Base-by-base conservation (phyloP, 148 eudicot species). In the Hydrangea macrophylla region DNA sequence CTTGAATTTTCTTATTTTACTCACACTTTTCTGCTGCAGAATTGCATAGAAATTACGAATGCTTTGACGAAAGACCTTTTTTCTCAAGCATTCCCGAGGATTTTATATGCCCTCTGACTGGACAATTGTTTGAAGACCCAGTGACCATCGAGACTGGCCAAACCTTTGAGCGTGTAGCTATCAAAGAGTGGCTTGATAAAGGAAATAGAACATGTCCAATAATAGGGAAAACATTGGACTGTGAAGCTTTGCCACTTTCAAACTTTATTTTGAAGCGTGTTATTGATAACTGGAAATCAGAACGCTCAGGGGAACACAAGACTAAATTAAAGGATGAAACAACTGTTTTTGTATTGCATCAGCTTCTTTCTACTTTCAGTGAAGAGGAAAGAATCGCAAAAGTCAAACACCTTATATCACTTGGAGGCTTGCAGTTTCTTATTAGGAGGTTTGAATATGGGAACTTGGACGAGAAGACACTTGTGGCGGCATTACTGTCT, bases 131-230 rank as follows among this genome's bases (percentile, higher is more conserved):
- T 44, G 78, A 80, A 59, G 84, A 84, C 51, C 87, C 87, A 1
- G 84, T 84, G 61, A 84, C 84, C 35, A 67, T 84, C 54, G 87
- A 84, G 68, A 84, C 87, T 39, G 87, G 84, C 53, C 82, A 75
- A 73, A 84, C 84, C 54, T 84, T 75, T 55, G 87, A 84, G 73
- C 73, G 80, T 2, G 78, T 25, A 78, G 78, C 84, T 31, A 64
- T 84, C 30, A 36, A 54, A 40, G 74, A 75, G 67, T 84, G 87
- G 87, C 60, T 84, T 35, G 35, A 24, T 12, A 59, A 76, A 68
- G 87, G 82, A 66, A 56, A 74, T 27, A 62, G 12, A 70, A 78
- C 72, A 24, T 84, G 87, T 57, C 87, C 87, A 30, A 70, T 75
- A 25, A 72, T 80, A 35, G 65, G 79, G 48, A 78, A 70, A 27